Base-by-base conservation (phyloP, 2,329 filamentous ascomycete species). In the Fusarium nodosum region DNA sequence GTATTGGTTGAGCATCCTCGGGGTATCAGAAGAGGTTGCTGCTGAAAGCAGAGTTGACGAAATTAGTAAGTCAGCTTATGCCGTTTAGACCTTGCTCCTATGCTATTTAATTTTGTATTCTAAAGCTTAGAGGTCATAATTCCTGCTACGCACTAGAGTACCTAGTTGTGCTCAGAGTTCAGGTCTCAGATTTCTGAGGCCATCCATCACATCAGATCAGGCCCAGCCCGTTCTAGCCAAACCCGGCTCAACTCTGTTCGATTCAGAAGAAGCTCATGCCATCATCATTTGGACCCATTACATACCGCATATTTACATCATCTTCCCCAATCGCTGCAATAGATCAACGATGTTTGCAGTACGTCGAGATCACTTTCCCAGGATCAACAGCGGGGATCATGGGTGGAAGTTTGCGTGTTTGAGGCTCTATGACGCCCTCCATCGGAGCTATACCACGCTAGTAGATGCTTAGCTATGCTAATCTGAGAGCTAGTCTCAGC, bases 341-440 rank as follows among this genome's bases (percentile, higher is more conserved):
- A 24, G 36, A 28, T 31, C 11, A 22, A 15, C 7, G 24, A 64
- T 34, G 26, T 33, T 15, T 7, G 8, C 26, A 16, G 28, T 2
- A 46, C 33, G 38, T 36, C 31, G 26, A 55, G 45, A 60, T 56
- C 42, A 48, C n/a, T 31, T 13, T 22, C 3, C 10, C 16, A n/a
- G 39, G 67, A 70, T 70, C 67, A 64, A 71, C 67, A n/a, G 54
- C 31, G 48, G 42, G 62, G 66, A 67, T 70, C 53, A 66, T n/a
- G 15, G 15, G 31, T 30, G 62, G 62, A 64, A 56, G 31, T 60
- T 69, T 70, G 53, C 66, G 57, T 51, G 16, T 42, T 42, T 30
- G 33, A 41, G 30, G 28, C 26, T 64, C 58, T 34, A 70, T 70
- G 67, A 70, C 67, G 67, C 63, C 33, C 18, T 45, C 11, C 22